Conservation (phyloP, 192 early-diverging fungal genomes). For the Rhizophlyctis rosea region DNA sequence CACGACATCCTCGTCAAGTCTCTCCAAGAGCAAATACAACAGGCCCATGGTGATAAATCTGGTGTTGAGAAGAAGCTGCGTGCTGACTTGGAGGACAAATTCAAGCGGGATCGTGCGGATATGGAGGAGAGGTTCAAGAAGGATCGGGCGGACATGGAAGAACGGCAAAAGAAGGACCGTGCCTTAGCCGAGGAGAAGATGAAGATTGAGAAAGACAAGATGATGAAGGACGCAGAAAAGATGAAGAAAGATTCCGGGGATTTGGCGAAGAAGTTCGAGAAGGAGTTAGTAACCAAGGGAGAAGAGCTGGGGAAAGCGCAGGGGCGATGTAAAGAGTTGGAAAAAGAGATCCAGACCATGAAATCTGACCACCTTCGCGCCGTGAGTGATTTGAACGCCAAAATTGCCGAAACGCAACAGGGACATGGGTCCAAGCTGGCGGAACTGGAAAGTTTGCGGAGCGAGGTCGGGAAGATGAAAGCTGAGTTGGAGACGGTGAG, state of each 20-base stretch:
- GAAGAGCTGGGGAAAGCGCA: constrained; percentile 38
- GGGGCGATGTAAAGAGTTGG: constrained; percentile 29
- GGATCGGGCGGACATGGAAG: constrained; percentile 42
- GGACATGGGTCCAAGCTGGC: constrained; percentile 3
- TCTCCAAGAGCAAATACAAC: constrained; percentile 26
- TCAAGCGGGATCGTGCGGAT: constrained; percentile 29
- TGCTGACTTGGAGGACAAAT: constrained; percentile 35
- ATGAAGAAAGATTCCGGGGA: constrained; percentile 45
- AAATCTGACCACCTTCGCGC: constrained; percentile 33
- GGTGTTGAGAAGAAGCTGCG: constrained; percentile 21
- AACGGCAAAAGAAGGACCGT: constrained; percentile 39
- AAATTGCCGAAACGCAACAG: constrained; percentile 1
- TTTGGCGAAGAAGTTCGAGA: constrained; percentile 40
- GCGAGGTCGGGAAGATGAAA: constrained; percentile 10
- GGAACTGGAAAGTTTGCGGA: constrained; percentile 12
- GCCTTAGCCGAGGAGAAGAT: constrained; percentile 12
- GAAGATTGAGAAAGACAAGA: constrained; percentile 35
- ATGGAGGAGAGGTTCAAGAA: constrained; percentile 26
- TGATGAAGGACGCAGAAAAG: constrained; percentile 41
- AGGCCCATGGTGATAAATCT: constrained; percentile 21
- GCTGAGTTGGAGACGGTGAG: constrained; percentile 26
- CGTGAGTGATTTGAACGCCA: constrained; percentile 21
- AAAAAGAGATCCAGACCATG: constrained; percentile 24
- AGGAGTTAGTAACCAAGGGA: constrained; percentile 34
- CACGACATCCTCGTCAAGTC: constrained; percentile 16